phyloP scores from a whole-genome alignment of 176 grass and related monocot species.

The Eragrostis nindensis region DNA sequence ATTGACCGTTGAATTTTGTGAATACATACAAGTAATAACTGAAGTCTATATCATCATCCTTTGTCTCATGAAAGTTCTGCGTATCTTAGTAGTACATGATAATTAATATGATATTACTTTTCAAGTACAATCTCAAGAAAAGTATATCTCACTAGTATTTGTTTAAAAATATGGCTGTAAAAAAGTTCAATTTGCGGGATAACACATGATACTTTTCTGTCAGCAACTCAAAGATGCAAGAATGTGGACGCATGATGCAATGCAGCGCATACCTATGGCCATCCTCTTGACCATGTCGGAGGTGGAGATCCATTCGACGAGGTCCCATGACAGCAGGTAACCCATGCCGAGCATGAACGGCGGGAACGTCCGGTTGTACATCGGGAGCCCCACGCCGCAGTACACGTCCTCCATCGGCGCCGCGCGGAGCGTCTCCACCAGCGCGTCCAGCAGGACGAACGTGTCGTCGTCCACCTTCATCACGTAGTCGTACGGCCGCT shows the following conservation, averaged over 20 bases:
- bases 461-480: slow-evolving; percentile 94
- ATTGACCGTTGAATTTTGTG: too few relatives aligned
- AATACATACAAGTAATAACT: too few relatives aligned
- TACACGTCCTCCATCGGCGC: slow-evolving; percentile 71
- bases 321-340: slow-evolving; percentile 85
- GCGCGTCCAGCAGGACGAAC: slow-evolving; percentile 64
- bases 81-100: too few relatives aligned
- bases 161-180: too few relatives aligned
- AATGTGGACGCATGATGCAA: background rate
- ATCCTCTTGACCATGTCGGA: slow-evolving; percentile 55
- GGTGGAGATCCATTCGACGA: slow-evolving; percentile 74
- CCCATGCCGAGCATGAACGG: slow-evolving; percentile 89
- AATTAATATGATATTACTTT: too few relatives aligned
- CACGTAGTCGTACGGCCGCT: slow-evolving; percentile 66
- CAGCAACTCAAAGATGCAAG: background rate
- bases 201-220: too few relatives aligned
- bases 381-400: slow-evolving; percentile 59
- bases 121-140: too few relatives aligned
- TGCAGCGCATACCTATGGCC: slow-evolving; percentile 33
- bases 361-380: slow-evolving; percentile 37
- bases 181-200: too few relatives aligned
- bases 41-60: too few relatives aligned
- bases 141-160: too few relatives aligned
- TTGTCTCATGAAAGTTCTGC: too few relatives aligned
- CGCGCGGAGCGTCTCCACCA: slow-evolving; percentile 47